A percentile compares a stretch with the other conserved stretches of the same genome.
These are phyloP conservation scores for Lentinula guzmanii DNA, from an alignment of 768 basidiomycete species.

Conservation along the genomic window DNA sequence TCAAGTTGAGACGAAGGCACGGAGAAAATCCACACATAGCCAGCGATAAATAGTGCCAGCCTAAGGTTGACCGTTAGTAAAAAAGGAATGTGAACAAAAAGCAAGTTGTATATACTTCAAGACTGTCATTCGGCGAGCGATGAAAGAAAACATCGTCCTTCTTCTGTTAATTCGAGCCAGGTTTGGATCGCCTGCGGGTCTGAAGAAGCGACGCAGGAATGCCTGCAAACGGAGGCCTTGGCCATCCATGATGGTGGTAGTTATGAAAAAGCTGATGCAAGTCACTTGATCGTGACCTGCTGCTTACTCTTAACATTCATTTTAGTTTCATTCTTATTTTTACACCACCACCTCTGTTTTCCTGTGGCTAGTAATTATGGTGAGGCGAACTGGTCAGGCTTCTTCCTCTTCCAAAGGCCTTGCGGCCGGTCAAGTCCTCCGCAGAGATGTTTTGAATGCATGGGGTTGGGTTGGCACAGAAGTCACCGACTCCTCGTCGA, in stretches of 20 bases:
- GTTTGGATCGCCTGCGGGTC: conserved; percentile 12
- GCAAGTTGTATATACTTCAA: background rate
- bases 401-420: conserved; percentile 45
- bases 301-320: conserved; percentile 7
- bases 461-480: conserved; percentile 83
- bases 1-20: conserved; percentile 66
- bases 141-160: conserved; percentile 4
- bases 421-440: conserved; percentile 56
- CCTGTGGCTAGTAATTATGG: conserved; percentile 29
- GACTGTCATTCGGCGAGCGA: conserved; percentile 6
- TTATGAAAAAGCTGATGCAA: background rate
- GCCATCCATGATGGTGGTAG: background rate
- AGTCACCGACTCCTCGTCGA: conserved; percentile 47
- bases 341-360: conserved; percentile 10
- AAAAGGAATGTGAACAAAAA: background rate
- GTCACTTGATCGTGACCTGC: background rate
- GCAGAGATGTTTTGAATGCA: conserved; percentile 46
- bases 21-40: conserved; percentile 80
- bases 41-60: conserved; percentile 49
- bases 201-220: conserved; percentile 1
- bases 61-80: conserved; percentile 26
- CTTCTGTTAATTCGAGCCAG: conserved; percentile 9
- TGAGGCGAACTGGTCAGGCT: conserved; percentile 54
- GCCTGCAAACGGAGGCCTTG: conserved; percentile 5
- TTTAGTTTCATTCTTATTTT: conserved; percentile 8